These are phyloP conservation scores for Microcos paniculata DNA, from an alignment of 345 rosid species.

Conservation along the genomic window DNA sequence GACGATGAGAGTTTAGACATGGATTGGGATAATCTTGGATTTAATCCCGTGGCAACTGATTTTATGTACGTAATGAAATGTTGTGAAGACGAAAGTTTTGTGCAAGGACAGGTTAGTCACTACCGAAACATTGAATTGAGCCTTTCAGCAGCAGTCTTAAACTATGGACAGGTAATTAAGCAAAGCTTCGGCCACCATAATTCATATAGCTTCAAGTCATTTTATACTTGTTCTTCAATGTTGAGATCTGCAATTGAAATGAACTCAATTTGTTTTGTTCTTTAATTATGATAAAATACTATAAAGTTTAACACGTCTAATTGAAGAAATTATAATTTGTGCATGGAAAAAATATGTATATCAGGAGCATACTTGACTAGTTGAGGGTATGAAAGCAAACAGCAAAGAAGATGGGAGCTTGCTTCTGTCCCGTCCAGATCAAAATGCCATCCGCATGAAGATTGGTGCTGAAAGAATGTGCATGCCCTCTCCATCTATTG, in stretches of 20 bases:
- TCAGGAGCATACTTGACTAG: constrained; percentile 65
- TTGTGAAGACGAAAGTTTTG: constrained; percentile 41
- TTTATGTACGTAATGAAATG: constrained; percentile 71
- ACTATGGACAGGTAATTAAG: constrained; percentile 66
- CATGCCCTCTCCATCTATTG: constrained; percentile 76
- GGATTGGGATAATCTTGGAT: constrained; percentile 86
- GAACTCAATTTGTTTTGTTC: not conserved
- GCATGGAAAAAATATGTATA: not conserved
- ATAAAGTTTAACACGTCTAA: not conserved
- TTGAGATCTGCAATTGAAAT: too few species aligned
- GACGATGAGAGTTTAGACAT: constrained; percentile 59
- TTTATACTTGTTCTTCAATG: too few species aligned
- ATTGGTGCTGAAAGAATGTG: constrained; percentile 86
- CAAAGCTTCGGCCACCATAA: constrained; percentile 5
- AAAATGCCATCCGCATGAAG: constrained; percentile 68
- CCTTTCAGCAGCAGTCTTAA: constrained; percentile 77
- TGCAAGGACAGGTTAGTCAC: constrained; percentile 46
- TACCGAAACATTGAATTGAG: constrained; percentile 60
- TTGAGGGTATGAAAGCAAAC: constrained; percentile 80
- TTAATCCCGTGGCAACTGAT: constrained; percentile 56
- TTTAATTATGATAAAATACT: not conserved
- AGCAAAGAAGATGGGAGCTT: constrained; percentile 64
- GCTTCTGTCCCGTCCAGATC: constrained; percentile 72
- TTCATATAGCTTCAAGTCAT: too few species aligned
- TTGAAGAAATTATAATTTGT: not conserved